Evolutionary conservation across 352 stramenopile genomes (phyloP).

Genomic region (Pythium rhizo-oryzae): DNA sequence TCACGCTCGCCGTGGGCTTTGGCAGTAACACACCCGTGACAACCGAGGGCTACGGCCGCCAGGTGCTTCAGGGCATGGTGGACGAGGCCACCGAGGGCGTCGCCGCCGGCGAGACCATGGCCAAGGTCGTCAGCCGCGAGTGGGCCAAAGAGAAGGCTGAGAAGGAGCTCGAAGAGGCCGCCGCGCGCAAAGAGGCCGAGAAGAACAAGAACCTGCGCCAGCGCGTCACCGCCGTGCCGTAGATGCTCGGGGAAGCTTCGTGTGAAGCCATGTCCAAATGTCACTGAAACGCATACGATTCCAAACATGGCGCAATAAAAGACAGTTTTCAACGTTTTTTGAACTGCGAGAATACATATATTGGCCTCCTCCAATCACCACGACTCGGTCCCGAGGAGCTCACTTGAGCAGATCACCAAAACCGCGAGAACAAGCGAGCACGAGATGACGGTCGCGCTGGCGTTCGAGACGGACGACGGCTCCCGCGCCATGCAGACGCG

Average conservation of each 20-base stretch:
- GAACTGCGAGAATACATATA: not conserved
- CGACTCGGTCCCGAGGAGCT: not conserved
- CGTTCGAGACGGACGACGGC: conserved; percentile 84
- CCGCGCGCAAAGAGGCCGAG: conserved; percentile 22
- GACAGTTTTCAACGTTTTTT: not conserved
- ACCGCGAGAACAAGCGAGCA: not conserved
- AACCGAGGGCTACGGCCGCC: conserved; percentile 68
- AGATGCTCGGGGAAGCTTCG: not conserved
- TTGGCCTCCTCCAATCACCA: conserved; percentile 5
- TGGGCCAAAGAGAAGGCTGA: conserved; percentile 52
- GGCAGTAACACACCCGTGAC: conserved; percentile 73
- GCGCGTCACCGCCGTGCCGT: conserved; percentile 26
- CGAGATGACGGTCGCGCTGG: conserved; percentile 71
- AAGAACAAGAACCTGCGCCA: conserved; percentile 47
- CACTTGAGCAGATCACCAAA: not conserved
- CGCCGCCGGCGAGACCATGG: conserved; percentile 73
- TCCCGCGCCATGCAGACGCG: conserved; percentile 74
- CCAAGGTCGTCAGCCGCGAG: conserved; percentile 70
- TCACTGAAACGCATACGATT: not conserved
- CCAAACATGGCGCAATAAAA: not conserved
- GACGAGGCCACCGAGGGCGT: conserved; percentile 61
- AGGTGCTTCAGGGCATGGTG: conserved; percentile 73
- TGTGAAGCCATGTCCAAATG: not conserved
- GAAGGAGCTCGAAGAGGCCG: conserved; percentile 41
- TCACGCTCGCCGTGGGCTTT: conserved; percentile 86